phyloP scores from a whole-genome alignment of 139 green algal species.

The Chlorella vulgaris region DNA sequence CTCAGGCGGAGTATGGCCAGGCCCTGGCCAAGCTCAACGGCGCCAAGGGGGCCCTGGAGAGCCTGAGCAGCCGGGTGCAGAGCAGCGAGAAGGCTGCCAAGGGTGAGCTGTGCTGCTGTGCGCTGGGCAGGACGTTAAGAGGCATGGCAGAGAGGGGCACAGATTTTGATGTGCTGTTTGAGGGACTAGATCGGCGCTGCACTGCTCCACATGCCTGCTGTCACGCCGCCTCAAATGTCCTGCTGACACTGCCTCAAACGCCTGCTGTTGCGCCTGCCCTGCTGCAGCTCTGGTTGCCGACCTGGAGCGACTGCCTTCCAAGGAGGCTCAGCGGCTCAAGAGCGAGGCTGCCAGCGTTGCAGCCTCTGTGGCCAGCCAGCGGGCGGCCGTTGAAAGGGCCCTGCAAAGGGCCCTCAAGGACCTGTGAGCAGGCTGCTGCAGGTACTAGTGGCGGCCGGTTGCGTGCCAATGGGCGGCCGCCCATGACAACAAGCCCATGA shows the following conservation, averaged over 20 bases:
- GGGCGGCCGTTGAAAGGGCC: not conserved
- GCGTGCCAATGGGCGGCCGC: too few relatives aligned
- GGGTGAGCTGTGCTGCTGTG: not conserved
- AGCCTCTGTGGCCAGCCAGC: not conserved
- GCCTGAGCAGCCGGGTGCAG: not conserved
- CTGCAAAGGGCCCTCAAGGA: not conserved
- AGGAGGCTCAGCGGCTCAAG: not conserved
- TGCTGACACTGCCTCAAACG: too few relatives aligned
- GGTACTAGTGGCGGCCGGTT: too few relatives aligned
- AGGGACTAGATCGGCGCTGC: too few relatives aligned
- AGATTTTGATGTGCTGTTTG: too few relatives aligned
- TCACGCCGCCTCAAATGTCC: too few relatives aligned
- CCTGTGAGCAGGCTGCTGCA: not conserved
- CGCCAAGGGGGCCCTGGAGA: not conserved
- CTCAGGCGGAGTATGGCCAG: not conserved
- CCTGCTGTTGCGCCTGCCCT: not conserved
- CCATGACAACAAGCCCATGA: too few relatives aligned
- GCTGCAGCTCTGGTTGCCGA: not conserved
- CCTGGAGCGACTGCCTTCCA: not conserved
- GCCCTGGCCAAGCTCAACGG: not conserved
- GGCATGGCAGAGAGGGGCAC: too few relatives aligned
- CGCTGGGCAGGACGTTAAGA: too few relatives aligned
- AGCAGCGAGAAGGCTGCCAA: slow-evolving; percentile 4
- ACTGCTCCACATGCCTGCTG: too few relatives aligned
- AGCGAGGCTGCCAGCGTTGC: not conserved